Evolutionary conservation across 257 asterid genomes (phyloP), one percentile per base, ranked within the genome.

Genomic region (Marsdenia floribunda): DNA sequence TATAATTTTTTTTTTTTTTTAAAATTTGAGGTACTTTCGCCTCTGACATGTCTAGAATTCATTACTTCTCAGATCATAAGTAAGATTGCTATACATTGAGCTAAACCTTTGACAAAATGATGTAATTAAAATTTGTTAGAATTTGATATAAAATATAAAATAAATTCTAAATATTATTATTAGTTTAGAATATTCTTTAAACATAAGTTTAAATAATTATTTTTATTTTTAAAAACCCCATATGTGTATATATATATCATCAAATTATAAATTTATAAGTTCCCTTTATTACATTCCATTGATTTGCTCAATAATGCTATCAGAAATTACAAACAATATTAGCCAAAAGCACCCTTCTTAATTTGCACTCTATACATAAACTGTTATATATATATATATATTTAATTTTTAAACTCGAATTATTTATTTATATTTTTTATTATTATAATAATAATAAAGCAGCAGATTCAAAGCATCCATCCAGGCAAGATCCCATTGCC

Each of bases 391-490:
- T 29, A 29, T 29, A 38, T 35, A 15, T 2, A 35, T 37, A 16
- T 65, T 18, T 65, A 5, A 33, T 35, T 38, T 35, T 35, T 6
- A 37, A 38, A 9, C 26, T 6, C 2, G 18, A 38, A 8, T 21
- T 53, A 19, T 53, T 53, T 66, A 65, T 65, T 42, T 65, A 35
- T 65, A 18, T 65, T 2, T 65, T 65, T 2, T 65, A 9, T 60
- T 40, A 66, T 38, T 6, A 35, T 44, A 6, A 44, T 5, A 15
- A 35, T 44, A 6, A 44, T 5, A 12, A 35, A 18, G 52, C 42
- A 66, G 19, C 15, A 18, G n/a, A 3, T 9, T 83, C 76, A 82
- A 50, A 82, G 85, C 88, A 78, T 85, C 88, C 89, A 83, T 77
- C 86, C 85, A 52, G 84, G 90, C 70, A 83, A 77, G 72, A 84